Base-by-base conservation (phyloP, 2,329 filamentous ascomycete genomes). In the Botrytis medusae region DNA sequence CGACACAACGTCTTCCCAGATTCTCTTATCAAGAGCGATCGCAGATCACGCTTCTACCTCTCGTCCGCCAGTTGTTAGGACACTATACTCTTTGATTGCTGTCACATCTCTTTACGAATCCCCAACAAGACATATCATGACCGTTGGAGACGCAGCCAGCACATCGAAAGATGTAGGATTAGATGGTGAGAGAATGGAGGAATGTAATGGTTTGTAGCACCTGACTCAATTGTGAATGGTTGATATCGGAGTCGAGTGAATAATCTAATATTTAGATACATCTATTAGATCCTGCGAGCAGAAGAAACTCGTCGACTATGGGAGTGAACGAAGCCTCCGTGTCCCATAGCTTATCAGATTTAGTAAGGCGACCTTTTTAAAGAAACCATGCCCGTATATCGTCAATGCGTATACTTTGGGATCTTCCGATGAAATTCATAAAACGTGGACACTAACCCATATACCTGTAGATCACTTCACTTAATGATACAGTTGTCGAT, bases 1-100 rank as follows among this genome's bases (percentile, higher is more conserved):
- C 75, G 73, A 75, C 77, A 84, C 77, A 42, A 85, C 84, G 84
- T 84, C 84, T 82, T 85, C 84, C 64, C 82, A 85, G 74, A 85
- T 86, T 51, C 80, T 84, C 72, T 81, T 86, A 68, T 86, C 84
- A 37, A 78, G 84, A 71, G 84, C 82, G 71, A 83, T 85, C 74
- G 84, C 84, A 60, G 81, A 78, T 44, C 80, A 57, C n/a, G 29
- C 6, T 32, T 57, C 81, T 46, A 76, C 34, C 9, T 40, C 34
- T 37, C 37, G 25, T 44, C 44, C 46, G 5, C 60, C 25, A 42
- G 10, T 32, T 42, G 22, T 54, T 14, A 40, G 40, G 22, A 46
- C 69, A 29, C 12, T 54, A 46, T 42, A 46, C 29, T 60, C 63
- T 32, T 69, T 75, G 16, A 61, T 76, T n/a, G 67, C 74, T 7